Base-by-base conservation (phyloP, 306 rosid species). In the Albizia julibrissin region DNA sequence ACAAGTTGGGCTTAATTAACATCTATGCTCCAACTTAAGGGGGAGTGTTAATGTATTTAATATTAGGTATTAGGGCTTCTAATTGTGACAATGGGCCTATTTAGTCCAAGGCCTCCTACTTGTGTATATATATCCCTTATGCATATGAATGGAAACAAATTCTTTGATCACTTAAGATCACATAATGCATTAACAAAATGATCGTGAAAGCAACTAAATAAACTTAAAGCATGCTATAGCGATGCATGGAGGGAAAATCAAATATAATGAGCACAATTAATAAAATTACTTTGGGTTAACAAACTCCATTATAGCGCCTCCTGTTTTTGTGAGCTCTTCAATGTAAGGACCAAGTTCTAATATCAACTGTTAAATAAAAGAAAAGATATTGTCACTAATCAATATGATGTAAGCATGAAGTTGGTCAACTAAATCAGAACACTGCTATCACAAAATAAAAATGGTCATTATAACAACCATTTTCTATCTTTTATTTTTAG, bases 221-320 rank as follows among this genome's bases (percentile, higher is more conserved):
- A 65, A 65, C 6, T 49, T 39, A 74, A 70, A 79, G 74, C 82
- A 74, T 69, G 77, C 72, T 49, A 61, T 33, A 68, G 37, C 31
- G 2, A 40, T 70, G 47, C 14, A 58, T 19, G 42, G 71, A 31
- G 65, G 13, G 2, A 14, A 18, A 65, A 39, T 43, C 37, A 76
- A 76, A 79, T 44, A 71, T 76, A 64, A 43, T 13, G 64, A 58
- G 67, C 31, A 80, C 61, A 13, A 59, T 74, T 71, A 77, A 66
- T n/a, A 89, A 78, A 39, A 69, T 69, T 93, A 95, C 99, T 95
- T 95, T 82, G 99, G 99, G 84, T 95, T 95, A 42, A 95, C 98
- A 62, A 95, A 95, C 91, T 95, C 99, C 87, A n/a, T n/a, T 74
- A 95, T 93, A 70, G 94, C 88, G 76, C 99, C 98, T 81, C 88